Base-by-base conservation (phyloP, 345 rosid genomes). In the Boechera divaricarpa region DNA sequence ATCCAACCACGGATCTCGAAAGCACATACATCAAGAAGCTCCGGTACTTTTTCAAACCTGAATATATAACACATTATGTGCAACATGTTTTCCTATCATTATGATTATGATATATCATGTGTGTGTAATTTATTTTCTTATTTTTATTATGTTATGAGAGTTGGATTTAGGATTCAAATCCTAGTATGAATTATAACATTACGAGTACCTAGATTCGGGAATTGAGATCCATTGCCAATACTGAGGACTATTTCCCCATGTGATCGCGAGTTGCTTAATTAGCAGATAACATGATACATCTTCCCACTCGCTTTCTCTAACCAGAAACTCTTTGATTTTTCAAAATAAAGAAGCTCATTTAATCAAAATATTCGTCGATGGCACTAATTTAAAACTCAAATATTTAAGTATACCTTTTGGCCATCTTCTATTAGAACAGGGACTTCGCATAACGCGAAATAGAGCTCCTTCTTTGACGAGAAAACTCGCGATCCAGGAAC, bases 401-500 rank as follows among this genome's bases (percentile, higher is more conserved):
- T 45, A 13, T 12, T 13, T 5, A 13, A 7, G 7, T 45, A 45
- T 76, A 88, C 90, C 86, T 35, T 81, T 60, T 18, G 72, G 47
- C 84, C 87, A 58, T 72, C 69, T 31, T 82, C 80, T 68, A 85
- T 51, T 63, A 86, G 62, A 36, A 77, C 16, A 15, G 10, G 83
- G 82, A 47, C 39, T 10, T 71, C 18, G 63, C 89, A 88, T 4
- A 88, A 82, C 36, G 64, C 53, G 54, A 83, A 60, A 74, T 78
- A 90, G 33, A 82, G 82, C 6, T 82, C 75, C 73, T 84, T 87
- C 85, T 82, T 84, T n/a, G 88, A 74, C 32, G 73, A 41, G 42
- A 66, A 62, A 21, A 21, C 62, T 52, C 10, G 28, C n/a, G 38
- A 47, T 44, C 0, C 7, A 11, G 18, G 35, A 42, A 73, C 11